Base-by-base conservation (phyloP, 1,284 basidiomycete species). In the Malassezia equina region DNA sequence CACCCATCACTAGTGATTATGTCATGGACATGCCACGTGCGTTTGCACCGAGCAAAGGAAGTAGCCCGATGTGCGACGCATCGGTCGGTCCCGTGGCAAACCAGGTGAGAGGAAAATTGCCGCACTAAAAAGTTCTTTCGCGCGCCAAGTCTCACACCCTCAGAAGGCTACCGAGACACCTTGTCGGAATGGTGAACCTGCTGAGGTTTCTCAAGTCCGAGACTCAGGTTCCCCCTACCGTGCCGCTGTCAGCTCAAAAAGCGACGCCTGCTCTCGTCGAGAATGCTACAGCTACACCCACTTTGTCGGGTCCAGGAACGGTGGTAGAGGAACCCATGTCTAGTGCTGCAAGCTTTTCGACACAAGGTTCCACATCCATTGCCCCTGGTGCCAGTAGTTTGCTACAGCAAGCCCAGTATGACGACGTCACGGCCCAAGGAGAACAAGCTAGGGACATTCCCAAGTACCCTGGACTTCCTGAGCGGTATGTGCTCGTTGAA, bases 401-500 rank as follows among this genome's bases (percentile, higher is more conserved):
- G n/a, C 36, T 41, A 6, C 17, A 31, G 9, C 40, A 27, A n/a
- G 41, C 39, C 12, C 40, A 42, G 15, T 31, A 36, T 4, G 40
- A 49, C 8, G 27, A 49, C 21, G 24, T 36, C 7, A 28, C 46
- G n/a, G 46, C 46, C 2, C 32, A 48, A 24, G 54, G 55, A 19
- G 47, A 45, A 45, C 59, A 40, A 51, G 55, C 33, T 21, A 39
- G 19, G 19, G 36, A 39, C 36, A 46, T 51, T 4, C 42, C 53
- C 11, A 17, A 25, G n/a, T 51, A 50, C 39, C 17, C 13, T 4
- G 48, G 43, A 5, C 45, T 56, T 2, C 48, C 55, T 31, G 68
- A 71, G 8, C 60, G 67, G 9, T 74, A 70, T 59, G 58, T 60
- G 28, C 61, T 74, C 32, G 50, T 68, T 45, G 57, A 56, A 24